Percentiles rank a stretch among this genome's conserved stretches.
These are phyloP conservation scores for Erodium moschatum DNA, from an alignment of 441 rosid genomes.

Conservation along the genomic window DNA sequence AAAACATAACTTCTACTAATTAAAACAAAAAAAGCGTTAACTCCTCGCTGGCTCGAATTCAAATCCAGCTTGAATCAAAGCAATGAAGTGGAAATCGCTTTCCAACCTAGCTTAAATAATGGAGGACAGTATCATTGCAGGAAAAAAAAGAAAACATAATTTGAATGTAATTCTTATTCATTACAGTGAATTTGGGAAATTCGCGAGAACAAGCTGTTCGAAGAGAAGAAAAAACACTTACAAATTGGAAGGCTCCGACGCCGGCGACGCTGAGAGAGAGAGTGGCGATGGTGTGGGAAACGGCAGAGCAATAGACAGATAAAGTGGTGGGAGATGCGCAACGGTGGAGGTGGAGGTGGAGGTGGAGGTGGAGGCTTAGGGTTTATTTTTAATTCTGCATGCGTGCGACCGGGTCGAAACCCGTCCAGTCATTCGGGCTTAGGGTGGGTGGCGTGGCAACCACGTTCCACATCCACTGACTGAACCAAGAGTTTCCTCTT, in stretches of 20 bases:
- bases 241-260: not conserved
- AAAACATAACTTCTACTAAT: not conserved
- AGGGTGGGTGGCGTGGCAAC: slow-evolving; percentile 5
- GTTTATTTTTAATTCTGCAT: too few relatives aligned
- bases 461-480: not conserved
- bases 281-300: not conserved
- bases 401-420: not conserved
- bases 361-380: not conserved
- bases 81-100: not conserved
- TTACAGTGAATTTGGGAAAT: not conserved
- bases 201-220: not conserved
- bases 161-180: not conserved
- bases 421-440: not conserved
- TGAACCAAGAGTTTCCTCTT: too few relatives aligned
- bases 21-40: not conserved
- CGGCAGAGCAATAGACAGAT: too few relatives aligned
- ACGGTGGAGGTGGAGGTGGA: not conserved
- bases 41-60: not conserved
- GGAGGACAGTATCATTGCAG: not conserved
- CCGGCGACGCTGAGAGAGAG: not conserved
- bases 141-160: too few relatives aligned
- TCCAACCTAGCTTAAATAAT: too few relatives aligned
- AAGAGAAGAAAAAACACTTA: not conserved
- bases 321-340: too few relatives aligned
- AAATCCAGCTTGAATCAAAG: not conserved